These are phyloP conservation scores for Sarocladiaceae sp. DNA, from an alignment of 2,329 filamentous ascomycete species.

Conservation along the genomic window DNA sequence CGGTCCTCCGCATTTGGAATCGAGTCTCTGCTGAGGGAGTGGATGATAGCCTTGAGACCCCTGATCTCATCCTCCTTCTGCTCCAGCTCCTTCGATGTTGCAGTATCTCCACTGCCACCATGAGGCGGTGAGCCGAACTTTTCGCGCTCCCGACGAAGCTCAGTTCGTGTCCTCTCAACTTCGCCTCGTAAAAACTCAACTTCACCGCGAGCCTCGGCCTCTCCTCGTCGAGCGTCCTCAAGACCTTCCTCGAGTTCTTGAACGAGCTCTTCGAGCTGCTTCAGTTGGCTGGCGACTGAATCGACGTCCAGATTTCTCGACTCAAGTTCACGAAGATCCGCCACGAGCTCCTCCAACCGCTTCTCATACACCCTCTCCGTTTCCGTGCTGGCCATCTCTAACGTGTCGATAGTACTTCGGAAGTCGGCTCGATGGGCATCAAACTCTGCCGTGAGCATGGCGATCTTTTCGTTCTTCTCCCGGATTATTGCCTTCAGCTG, in stretches of 20 bases:
- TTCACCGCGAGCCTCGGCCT: constrained; percentile 92
- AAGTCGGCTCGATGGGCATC: constrained; percentile 94
- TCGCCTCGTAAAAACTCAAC: constrained; percentile 94
- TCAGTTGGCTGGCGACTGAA: constrained; percentile 83
- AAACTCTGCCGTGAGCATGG: constrained; percentile 88
- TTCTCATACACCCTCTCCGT: constrained; percentile 95
- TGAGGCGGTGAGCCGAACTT: constrained; percentile 45
- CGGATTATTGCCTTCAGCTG: constrained; percentile 79
- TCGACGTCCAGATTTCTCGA: constrained; percentile 86
- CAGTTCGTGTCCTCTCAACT: constrained; percentile 84
- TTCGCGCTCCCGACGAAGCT: constrained; percentile 83
- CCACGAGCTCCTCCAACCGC: constrained; percentile 79
- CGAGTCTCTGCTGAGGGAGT: constrained; percentile 81
- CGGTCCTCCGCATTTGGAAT: constrained; percentile 38
- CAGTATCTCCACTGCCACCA: constrained; percentile 34
- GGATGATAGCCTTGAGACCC: constrained; percentile 95
- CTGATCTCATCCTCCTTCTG: constrained; percentile 97
- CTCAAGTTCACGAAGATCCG: constrained; percentile 78
- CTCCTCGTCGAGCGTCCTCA: constrained; percentile 88
- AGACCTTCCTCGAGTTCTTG: constrained; percentile 95
- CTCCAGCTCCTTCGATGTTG: constrained; percentile 70
- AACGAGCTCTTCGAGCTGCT: constrained; percentile 92
- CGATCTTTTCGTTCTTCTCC: constrained; percentile 97
- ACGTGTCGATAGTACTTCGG: constrained; percentile 90
- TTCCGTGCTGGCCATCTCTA: constrained; percentile 93